phyloP scores from a whole-genome alignment of 2,329 filamentous ascomycete species.

The Phaeosphaeriaceae sp. region DNA sequence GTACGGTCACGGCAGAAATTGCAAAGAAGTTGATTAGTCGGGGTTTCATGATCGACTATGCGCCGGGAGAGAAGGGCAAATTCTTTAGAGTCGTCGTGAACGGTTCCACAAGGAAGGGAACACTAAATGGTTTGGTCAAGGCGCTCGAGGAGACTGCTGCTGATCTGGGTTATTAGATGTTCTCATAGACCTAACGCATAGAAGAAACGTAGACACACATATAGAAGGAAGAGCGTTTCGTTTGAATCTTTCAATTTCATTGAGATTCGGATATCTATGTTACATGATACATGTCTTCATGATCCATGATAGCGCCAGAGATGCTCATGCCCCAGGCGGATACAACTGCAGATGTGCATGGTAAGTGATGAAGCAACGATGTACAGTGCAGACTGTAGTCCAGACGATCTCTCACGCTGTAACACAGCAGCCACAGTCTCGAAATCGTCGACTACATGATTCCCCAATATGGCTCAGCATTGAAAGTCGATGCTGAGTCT shows the following conservation, averaged over 20 bases:
- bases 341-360: conserved; percentile 17
- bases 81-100: conserved; percentile 76
- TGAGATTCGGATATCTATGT: conserved; percentile 36
- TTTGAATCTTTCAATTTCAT: conserved; percentile 17
- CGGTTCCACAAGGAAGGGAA: conserved; percentile 64
- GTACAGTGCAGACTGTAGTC: conserved; percentile 16
- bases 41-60: conserved; percentile 75
- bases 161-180: conserved; percentile 36
- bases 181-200: background rate
- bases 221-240: background rate
- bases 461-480: conserved; percentile 81
- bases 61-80: conserved; percentile 66
- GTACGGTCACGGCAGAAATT: conserved; percentile 62
- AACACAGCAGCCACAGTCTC: background rate
- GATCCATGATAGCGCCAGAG: conserved; percentile 31
- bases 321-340: conserved; percentile 27
- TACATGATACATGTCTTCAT: conserved; percentile 36
- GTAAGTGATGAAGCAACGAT: conserved; percentile 22
- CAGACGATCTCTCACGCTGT: conserved; percentile 2
- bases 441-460: conserved; percentile 24
- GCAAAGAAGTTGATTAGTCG: conserved; percentile 60
- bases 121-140: conserved; percentile 67
- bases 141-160: conserved; percentile 60
- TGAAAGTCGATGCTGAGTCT: conserved; percentile 67
- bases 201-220: background rate